Base-by-base conservation (phyloP, 768 basidiomycete genomes). In the Chalciporus piperatus region DNA sequence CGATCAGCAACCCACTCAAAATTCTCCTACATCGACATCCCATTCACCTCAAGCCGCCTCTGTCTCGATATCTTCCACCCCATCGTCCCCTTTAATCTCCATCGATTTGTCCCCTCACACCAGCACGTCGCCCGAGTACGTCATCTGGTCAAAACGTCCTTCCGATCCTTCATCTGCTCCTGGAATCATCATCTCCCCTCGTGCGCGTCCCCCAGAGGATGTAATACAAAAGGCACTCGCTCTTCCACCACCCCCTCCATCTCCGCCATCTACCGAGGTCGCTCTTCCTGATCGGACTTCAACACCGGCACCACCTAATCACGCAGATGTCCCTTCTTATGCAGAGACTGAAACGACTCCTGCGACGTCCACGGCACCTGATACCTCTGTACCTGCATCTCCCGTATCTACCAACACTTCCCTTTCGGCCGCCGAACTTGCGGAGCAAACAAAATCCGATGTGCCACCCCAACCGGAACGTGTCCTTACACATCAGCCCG, bases 71-170 rank as follows among this genome's bases (percentile, higher is more conserved):
- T 17, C 50, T 6, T 43, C 58, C 19, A 3, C 50, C 12, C 27
- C 55, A n/a, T 38, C 57, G 16, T 44, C 55, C 22, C 56, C 46
- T 6, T 27, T 32, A 12, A 35, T 44, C 9, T 45, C 56, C 7
- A 45, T n/a, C 37, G 13, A 41, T 16, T 45, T 47, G n/a, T 55
- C 59, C 16, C 20, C 30, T 0, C 17, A 19, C 27, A 4, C 22
- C 23, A 25, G 5, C 28, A 13, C 41, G 22, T 10, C 22, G 41
- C 30, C 69, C 10, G 69, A 70, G 33, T 88, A 80, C 70, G 84
- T 81, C 5, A 79, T 90, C 33, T 89, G 86, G 85, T 85, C 87
- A 0, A 77, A 78, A n/a, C 79, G 85, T 22, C 88, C 88, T 0
- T 69, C 74, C 3, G 72, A 88, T 62, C 88, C 88, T 0, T 70